Evolutionary conservation across 768 basidiomycete genomes (phyloP), one percentile per base, ranked within the genome.

Genomic region (Cyclocybe cylindracea): DNA sequence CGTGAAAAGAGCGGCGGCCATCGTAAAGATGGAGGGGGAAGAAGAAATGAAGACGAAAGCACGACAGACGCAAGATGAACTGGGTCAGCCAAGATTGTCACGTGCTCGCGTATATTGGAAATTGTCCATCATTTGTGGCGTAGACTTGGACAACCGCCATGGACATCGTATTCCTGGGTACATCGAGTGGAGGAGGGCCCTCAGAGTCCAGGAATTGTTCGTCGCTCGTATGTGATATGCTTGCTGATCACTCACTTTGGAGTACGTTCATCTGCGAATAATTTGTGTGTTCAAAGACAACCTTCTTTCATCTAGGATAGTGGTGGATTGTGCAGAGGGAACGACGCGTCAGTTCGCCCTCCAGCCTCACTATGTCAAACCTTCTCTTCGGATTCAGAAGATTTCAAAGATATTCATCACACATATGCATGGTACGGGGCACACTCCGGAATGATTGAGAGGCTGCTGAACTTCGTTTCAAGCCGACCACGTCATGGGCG

Each of bases 251-350:
- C 13, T 72, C 78, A 7, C 69, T 89, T 19, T 91, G 89, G 87
- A 85, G 89, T 90, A 67, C 61, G 80, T 58, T 39, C 61, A 31
- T 54, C 33, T 46, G 32, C 19, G 18, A 42, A 38, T 50, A 42
- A n/a, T 39, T 24, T 33, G 19, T 32, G 16, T 10, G 11, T 24
- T 35, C 31, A 4, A 33, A 49, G n/a, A 24, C 46, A 52, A 58
- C 50, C 49, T 44, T 51, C 54, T 62, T 45, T 50, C 36, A 46
- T 51, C 53, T 44, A 53, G 55, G 48, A 24, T 60, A 89, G 89
- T 92, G 86, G 78, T 92, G 16, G 89, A 92, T 65, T 90, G 89
- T 67, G 90, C 87, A 10, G 89, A 91, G 68, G 91, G 91, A 34
- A 91, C 89, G 10, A 69, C 80, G 10, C 75, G 86, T 24, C 89